Conservation (phyloP, 768 basidiomycete genomes). For the Trametes punicea region DNA sequence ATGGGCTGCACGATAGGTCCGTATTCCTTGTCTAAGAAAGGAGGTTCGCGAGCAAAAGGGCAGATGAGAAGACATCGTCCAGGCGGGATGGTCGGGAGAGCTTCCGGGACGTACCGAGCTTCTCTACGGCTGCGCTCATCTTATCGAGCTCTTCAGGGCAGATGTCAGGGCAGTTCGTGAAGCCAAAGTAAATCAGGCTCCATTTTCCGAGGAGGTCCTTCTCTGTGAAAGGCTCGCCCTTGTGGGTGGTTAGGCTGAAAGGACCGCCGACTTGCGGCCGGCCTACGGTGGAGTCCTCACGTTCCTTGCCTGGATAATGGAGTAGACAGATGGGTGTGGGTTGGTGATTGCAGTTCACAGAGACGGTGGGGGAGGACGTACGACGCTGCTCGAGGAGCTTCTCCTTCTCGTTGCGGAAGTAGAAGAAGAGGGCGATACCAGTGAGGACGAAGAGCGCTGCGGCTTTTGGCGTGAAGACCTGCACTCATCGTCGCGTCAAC, state of each 20-base stretch:
- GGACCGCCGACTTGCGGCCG: constrained; percentile 90
- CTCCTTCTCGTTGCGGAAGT: constrained; percentile 86
- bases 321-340: not conserved
- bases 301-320: constrained; percentile 60
- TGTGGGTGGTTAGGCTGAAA: constrained; percentile 69
- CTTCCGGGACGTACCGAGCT: constrained; percentile 53
- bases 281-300: constrained; percentile 69
- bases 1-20: constrained; percentile 79
- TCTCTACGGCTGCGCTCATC: constrained; percentile 72
- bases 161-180: constrained; percentile 99
- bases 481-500: not conserved
- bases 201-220: constrained; percentile 84
- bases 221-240: constrained; percentile 72
- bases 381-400: constrained; percentile 74
- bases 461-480: constrained; percentile 92
- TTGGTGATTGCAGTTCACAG: not conserved
- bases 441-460: constrained; percentile 82
- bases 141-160: constrained; percentile 98
- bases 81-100: not conserved
- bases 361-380: constrained; percentile 32
- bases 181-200: constrained; percentile 96
- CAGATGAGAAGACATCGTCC: not conserved
- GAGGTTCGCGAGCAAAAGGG: not conserved
- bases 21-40: constrained; percentile 56
- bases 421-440: constrained; percentile 78